These are phyloP conservation scores for Ganoderma leucocontextum DNA, from an alignment of 1,284 basidiomycete genomes.

Conservation along the genomic window DNA sequence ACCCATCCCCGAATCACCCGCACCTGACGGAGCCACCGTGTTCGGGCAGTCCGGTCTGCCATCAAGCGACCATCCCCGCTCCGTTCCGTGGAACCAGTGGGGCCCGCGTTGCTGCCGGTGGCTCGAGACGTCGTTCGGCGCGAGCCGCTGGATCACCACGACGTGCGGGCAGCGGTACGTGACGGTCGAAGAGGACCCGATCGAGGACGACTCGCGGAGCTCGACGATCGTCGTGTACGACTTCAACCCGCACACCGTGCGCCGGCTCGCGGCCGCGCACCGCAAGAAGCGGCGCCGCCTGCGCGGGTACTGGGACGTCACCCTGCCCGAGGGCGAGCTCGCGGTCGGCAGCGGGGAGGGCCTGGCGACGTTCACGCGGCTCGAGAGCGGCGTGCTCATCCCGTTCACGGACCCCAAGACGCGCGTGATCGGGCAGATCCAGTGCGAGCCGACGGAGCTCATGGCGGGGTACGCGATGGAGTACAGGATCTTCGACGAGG, in stretches of 20 bases:
- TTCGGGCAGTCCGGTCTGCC: not conserved
- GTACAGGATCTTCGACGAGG: conserved; percentile 31
- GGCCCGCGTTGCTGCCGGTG: conserved; percentile 33
- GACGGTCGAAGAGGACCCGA: conserved; percentile 31
- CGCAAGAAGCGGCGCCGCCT: conserved; percentile 25
- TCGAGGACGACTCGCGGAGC: conserved; percentile 23
- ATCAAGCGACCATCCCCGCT: not conserved
- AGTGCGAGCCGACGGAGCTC: conserved; percentile 30
- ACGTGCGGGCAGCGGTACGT: conserved; percentile 39
- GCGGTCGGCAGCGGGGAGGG: conserved; percentile 1
- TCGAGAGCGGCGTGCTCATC: conserved; percentile 25
- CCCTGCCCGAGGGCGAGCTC: conserved; percentile 19
- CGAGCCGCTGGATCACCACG: conserved; percentile 38
- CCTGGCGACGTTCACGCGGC: not conserved
- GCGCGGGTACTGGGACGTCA: conserved; percentile 18
- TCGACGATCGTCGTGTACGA: conserved; percentile 35
- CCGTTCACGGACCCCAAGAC: conserved; percentile 30
- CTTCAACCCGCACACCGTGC: conserved; percentile 37
- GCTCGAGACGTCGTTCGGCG: conserved; percentile 32
- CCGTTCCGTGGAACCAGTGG: conserved; percentile 33
- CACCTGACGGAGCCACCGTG: not conserved
- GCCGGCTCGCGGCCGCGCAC: conserved; percentile 26
- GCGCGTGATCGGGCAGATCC: conserved; percentile 29
- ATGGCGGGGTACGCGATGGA: conserved; percentile 27
- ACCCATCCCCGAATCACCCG: not conserved